Percentiles rank a stretch among this genome's conserved stretches.
Conservation (phyloP, 257 asterid genomes). For the Lantana camara region DNA sequence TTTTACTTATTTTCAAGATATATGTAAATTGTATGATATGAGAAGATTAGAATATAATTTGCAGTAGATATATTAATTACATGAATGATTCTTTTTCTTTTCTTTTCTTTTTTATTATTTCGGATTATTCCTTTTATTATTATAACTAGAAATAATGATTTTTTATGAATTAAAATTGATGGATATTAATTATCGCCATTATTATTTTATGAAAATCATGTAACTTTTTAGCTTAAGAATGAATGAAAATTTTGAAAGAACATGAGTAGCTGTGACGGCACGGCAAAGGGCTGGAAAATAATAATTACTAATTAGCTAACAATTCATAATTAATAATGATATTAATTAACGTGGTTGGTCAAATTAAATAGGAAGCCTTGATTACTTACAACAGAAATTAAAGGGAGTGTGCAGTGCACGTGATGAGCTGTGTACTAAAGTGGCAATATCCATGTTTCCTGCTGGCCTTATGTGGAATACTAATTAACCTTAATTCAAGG, state of each 20-base stretch:
- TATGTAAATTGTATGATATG: constrained; percentile 40
- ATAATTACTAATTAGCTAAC: constrained; percentile 32
- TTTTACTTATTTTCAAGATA: constrained; percentile 15
- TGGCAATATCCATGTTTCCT: constrained; percentile 31
- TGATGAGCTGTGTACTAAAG: constrained; percentile 31
- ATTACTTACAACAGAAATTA: constrained; percentile 32
- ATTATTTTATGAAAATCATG: neutral
- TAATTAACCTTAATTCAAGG: constrained; percentile 12
- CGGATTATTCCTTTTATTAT: too few species aligned
- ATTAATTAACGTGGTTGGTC: constrained; percentile 37
- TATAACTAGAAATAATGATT: neutral
- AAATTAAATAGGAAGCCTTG: constrained; percentile 15
- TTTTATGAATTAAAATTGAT: neutral
- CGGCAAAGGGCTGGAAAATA: constrained; percentile 39
- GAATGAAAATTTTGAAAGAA: constrained; percentile 29
- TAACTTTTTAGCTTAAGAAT: neutral
- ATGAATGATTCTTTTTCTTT: constrained; percentile 5
- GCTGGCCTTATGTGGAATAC: constrained; percentile 16
- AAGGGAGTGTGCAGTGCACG: constrained; percentile 36
- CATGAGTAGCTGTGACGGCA: constrained; percentile 66
- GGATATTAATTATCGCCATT: neutral
- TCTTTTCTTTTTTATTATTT: neutral
- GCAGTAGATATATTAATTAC: constrained; percentile 20
- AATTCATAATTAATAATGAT: constrained; percentile 7
- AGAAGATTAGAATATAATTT: constrained; percentile 23